phyloP scores from a whole-genome alignment of 768 basidiomycete species.

The Asterophora lycoperdoides region DNA sequence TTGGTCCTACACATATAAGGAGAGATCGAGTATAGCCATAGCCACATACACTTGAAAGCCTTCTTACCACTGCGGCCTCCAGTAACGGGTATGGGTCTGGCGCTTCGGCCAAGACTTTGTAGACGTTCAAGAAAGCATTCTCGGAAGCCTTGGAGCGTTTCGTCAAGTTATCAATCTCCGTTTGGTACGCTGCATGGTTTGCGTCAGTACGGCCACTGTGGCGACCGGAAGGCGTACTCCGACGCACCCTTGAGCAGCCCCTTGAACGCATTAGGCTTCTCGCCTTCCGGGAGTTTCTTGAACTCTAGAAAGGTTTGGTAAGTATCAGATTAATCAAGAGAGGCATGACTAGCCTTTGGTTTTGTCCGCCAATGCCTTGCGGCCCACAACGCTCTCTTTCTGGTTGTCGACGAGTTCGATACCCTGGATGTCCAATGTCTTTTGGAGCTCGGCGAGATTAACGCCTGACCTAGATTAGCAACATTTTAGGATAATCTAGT shows the following conservation, averaged over 20 bases:
- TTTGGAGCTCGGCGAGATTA: conserved; percentile 86
- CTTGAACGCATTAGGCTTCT: conserved; percentile 87
- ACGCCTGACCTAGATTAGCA: conserved; percentile 52
- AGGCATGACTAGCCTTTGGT: conserved; percentile 78
- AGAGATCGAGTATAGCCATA: not conserved
- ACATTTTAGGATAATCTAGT: not conserved
- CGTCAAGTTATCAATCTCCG: conserved; percentile 93
- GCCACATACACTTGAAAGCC: not conserved
- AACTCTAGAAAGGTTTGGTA: conserved; percentile 57
- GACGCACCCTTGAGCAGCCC: conserved; percentile 75
- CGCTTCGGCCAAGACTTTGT: conserved; percentile 94
- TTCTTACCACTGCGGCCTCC: conserved; percentile 80
- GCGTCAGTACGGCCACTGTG: not conserved
- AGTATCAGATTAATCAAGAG: not conserved
- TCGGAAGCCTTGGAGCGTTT: conserved; percentile 90
- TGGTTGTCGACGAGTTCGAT: conserved; percentile 97
- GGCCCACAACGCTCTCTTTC: conserved; percentile 92
- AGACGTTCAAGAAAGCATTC: conserved; percentile 93
- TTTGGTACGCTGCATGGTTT: conserved; percentile 72
- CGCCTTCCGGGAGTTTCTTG: conserved; percentile 89
- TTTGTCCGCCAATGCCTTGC: conserved; percentile 92
- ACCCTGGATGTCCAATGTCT: conserved; percentile 87
- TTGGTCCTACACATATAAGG: conserved; percentile 63
- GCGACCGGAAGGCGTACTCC: not conserved
- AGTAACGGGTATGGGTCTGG: conserved; percentile 97